Evolutionary conservation across 2,329 filamentous ascomycete genomes (phyloP).

Genomic region (Intubia oerlemansii): DNA sequence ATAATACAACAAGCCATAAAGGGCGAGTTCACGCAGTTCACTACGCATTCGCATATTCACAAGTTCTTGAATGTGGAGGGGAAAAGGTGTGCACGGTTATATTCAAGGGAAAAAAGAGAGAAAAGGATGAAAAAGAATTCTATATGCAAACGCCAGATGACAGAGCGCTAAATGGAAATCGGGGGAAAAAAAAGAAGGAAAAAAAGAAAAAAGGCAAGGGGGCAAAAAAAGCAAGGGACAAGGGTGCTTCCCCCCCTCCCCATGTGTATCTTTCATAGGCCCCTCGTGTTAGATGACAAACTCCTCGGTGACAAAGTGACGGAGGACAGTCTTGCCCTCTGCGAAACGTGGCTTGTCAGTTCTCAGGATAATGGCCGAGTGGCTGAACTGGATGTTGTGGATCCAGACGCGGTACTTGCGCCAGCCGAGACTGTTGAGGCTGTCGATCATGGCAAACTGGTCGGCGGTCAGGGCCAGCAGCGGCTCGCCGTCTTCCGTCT

Average conservation of each 20-base stretch:
- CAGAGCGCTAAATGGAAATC: not conserved
- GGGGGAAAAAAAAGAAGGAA: not conserved
- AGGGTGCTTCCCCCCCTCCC: too few species aligned
- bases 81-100: too few species aligned
- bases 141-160: too few species aligned
- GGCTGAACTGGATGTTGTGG: constrained; percentile 56
- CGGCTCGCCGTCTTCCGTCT: constrained; percentile 7
- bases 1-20: too few species aligned
- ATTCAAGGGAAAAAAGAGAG: not conserved
- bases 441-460: constrained; percentile 71
- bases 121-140: too few species aligned
- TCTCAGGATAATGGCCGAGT: constrained; percentile 78
- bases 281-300: constrained; percentile 34
- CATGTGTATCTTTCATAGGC: too few species aligned
- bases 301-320: constrained; percentile 59
- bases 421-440: constrained; percentile 46
- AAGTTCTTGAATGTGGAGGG: too few species aligned
- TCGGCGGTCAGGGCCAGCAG: constrained; percentile 57
- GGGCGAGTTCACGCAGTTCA: too few species aligned
- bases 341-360: constrained; percentile 42
- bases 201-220: not conserved
- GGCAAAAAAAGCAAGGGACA: too few species aligned
- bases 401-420: constrained; percentile 52
- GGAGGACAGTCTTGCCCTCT: constrained; percentile 59
- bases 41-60: too few species aligned